Base-by-base conservation (phyloP, 2,329 filamentous ascomycete species). In the Fusarium sp. region DNA sequence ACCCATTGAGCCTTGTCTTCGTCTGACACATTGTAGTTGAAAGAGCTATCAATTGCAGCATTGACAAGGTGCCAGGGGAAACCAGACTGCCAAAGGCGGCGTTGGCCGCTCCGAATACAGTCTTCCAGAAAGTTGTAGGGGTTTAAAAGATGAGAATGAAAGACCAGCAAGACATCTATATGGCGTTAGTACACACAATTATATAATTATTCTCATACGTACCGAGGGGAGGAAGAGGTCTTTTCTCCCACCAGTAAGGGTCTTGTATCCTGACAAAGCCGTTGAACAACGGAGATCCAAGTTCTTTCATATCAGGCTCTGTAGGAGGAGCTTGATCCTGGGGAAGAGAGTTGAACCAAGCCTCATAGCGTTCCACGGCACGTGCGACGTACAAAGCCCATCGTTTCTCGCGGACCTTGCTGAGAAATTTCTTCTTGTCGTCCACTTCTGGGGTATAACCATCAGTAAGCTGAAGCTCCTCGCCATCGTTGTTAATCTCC, bases 71-170 rank as follows among this genome's bases (percentile, higher is more conserved):
- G 63, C 88, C 88, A 91, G 0, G 89, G 90, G 57, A 92, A 79
- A 0, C 83, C 82, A 1, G 80, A 79, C 3, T 79, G 77, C 86
- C 88, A 91, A 4, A 71, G 50, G 1, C 55, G 36, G 0, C 67
- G 50, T n/a, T 57, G 40, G 0, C 69, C 69, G 40, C 43, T 55
- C 4, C 57, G 49, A 1, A 71, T 12, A 15, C 67, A 71, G 22
- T 71, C 69, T 45, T 71, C 68, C 3, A 69, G 31, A 5, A 9
- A 82, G 71, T 67, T 85, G 79, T 86, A 78, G 0, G 89, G 89
- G 58, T 91, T 91, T 2, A 92, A 80, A 80, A 90, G 85, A 63
- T 89, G 88, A 0, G 88, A 77, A 73, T 92, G 89, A 86, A 88
- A 91, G 0, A 91, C 87, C 86, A 92, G 87, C 11, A 92, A 72